Conservation (phyloP, 1,139 yeast species). For the Yamadazyma siamensis region DNA sequence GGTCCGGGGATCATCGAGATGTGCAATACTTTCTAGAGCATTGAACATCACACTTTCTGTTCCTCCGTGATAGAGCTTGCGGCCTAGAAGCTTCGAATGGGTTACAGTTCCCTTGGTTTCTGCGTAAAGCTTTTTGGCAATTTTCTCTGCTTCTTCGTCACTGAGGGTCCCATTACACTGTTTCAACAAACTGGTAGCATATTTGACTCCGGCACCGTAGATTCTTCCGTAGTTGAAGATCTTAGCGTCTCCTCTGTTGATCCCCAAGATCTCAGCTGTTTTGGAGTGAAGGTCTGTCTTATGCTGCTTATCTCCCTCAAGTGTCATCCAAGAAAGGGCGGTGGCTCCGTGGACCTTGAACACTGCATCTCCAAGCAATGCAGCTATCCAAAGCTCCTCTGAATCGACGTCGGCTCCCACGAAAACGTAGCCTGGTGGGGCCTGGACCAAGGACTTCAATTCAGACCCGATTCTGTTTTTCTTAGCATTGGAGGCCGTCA, state of each 20-base stretch:
- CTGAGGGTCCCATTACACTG: slow-evolving; percentile 73
- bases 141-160: slow-evolving; percentile 65
- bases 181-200: slow-evolving; percentile 77
- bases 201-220: slow-evolving; percentile 94
- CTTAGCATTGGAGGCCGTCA: slow-evolving; percentile 95
- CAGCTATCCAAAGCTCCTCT: slow-evolving; percentile 97
- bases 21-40: slow-evolving; percentile 82
- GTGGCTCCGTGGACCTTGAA: slow-evolving; percentile 93
- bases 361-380: slow-evolving; percentile 87
- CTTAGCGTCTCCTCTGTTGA: slow-evolving; percentile 88
- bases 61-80: slow-evolving; percentile 77
- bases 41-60: slow-evolving; percentile 92
- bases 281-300: slow-evolving; percentile 95
- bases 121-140: slow-evolving; percentile 67
- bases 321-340: slow-evolving; percentile 98
- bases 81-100: slow-evolving; percentile 23
- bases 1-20: slow-evolving; percentile 77
- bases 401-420: slow-evolving; percentile 99
- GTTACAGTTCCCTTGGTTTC: slow-evolving; percentile 73
- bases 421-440: slow-evolving; percentile 86
- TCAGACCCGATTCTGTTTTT: slow-evolving; percentile 86
- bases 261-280: slow-evolving; percentile 86
- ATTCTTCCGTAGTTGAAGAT: slow-evolving; percentile 95
- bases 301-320: slow-evolving; percentile 88
- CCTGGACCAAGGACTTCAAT: slow-evolving; percentile 77